Base-by-base conservation (phyloP, 2,329 filamentous ascomycete genomes). In the Alternaria arborescens region DNA sequence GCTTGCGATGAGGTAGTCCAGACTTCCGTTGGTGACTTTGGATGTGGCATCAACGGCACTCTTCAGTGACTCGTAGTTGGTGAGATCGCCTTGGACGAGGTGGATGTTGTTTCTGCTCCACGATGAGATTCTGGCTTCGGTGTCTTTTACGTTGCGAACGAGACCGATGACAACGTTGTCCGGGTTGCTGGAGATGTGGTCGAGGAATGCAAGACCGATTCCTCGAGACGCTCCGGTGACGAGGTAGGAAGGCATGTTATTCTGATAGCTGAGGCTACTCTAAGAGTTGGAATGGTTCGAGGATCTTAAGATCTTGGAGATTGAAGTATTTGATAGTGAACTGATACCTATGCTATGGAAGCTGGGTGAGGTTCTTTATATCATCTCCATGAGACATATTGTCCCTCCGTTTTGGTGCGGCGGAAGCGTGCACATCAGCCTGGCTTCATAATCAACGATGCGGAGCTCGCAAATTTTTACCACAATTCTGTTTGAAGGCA, bases 1-100 rank as follows among this genome's bases (percentile, higher is more conserved):
- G 55, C 80, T 82, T 52, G 79, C 75, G 60, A 83, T 79, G 16
- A 83, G 66, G 46, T 80, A 75, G 66, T 83, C 81, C 20, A 82
- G 72, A 24, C 63, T 73, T 16, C 50, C 79, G 22, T 68, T 72
- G 5, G 77, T 79, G 56, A 81, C 67, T n/a, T 66, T 55, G 12
- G 76, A 64, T 2, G 69, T 64, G 18, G 78, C 78, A 16, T 78
- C 78, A n/a, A 68, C 74, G 16, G 65, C 61, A 20, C 41, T 46
- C 55, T 70, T 72, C 46, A 82, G 72, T 26, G 72, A 77, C 16
- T 72, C 62, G 28, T 71, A 72, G 48, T 75, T 66, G 30, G 68
- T 70, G n/a, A 80, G 61, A 58, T 81, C 77, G 51, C 63, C 78
- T 47, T 74, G 65, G 58, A 83, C 53, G 52, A 82, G 58, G 64